These are phyloP conservation scores for Suhomyces prunicola DNA, from an alignment of 805 yeast species.

Conservation along the genomic window DNA sequence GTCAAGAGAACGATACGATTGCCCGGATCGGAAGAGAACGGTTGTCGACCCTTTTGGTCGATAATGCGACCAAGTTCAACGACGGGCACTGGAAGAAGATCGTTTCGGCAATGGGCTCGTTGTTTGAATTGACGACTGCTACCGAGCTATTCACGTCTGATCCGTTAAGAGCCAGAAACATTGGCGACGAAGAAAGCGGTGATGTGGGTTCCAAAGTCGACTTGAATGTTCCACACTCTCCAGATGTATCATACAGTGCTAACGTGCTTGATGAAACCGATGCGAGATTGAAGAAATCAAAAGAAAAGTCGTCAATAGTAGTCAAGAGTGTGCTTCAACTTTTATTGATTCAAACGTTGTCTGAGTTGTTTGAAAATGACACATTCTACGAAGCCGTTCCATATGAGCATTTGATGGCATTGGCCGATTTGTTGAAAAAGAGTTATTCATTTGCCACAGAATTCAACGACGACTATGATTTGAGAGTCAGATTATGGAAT, in stretches of 20 bases:
- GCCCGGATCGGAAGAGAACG: constrained; percentile 93
- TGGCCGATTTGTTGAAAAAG: constrained; percentile 58
- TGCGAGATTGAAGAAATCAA: constrained; percentile 40
- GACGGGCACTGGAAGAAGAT: constrained; percentile 73
- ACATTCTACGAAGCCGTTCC: constrained; percentile 70
- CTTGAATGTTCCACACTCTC: constrained; percentile 6
- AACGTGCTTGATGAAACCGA: constrained; percentile 27
- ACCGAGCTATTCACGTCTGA: constrained; percentile 70
- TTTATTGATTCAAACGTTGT: constrained; percentile 79
- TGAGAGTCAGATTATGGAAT: constrained; percentile 85
- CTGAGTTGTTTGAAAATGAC: constrained; percentile 73
- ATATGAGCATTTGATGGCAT: constrained; percentile 53
- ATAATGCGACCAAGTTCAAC: constrained; percentile 64
- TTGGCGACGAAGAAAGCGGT: constrained; percentile 26
- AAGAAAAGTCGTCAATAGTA: constrained; percentile 71
- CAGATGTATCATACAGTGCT: background rate
- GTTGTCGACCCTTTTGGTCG: constrained; percentile 71
- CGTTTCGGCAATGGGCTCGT: constrained; percentile 57
- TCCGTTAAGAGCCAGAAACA: constrained; percentile 32
- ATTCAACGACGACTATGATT: constrained; percentile 84
- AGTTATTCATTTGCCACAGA: constrained; percentile 81
- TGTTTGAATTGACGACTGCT: constrained; percentile 85
- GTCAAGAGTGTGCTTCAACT: constrained; percentile 90
- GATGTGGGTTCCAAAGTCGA: constrained; percentile 18
- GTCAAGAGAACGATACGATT: constrained; percentile 95